Evolutionary conservation across 78 protist species (phyloP).

Genomic region (Pigoraptor vietnamica): DNA sequence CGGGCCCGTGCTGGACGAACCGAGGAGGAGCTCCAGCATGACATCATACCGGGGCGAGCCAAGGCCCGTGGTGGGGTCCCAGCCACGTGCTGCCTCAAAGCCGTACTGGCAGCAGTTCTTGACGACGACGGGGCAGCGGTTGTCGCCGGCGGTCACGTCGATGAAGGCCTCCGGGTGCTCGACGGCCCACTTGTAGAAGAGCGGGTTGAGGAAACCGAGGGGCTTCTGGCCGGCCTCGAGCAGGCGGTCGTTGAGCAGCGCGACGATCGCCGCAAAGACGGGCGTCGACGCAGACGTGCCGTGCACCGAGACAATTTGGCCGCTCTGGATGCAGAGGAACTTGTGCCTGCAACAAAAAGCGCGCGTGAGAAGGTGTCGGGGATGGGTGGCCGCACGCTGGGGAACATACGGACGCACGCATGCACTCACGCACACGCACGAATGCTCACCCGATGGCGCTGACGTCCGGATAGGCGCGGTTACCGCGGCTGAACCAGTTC

Average conservation of each 20-base stretch:
- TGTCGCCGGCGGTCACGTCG: slow-evolving; percentile 46
- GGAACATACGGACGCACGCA: not conserved
- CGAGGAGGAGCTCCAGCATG: not conserved
- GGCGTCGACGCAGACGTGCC: slow-evolving; percentile 66
- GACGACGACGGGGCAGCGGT: slow-evolving; percentile 32
- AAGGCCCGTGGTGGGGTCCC: slow-evolving; percentile 51
- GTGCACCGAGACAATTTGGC: not conserved
- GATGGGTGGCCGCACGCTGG: not conserved
- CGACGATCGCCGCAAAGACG: slow-evolving; percentile 38
- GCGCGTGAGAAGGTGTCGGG: not conserved
- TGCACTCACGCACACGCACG: not conserved
- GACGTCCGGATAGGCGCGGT: slow-evolving; percentile 43
- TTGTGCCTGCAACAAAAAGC: not conserved
- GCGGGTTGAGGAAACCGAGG: slow-evolving; percentile 75
- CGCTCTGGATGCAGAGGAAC: not conserved
- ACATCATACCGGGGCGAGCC: slow-evolving; percentile 34
- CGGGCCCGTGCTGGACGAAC: not conserved
- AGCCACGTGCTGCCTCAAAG: slow-evolving; percentile 43
- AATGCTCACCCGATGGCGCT: not conserved
- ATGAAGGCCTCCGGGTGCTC: slow-evolving; percentile 24
- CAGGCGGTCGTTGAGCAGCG: slow-evolving; percentile 40
- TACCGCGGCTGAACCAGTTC: not conserved
- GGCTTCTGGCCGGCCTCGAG: slow-evolving; percentile 22
- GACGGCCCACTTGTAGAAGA: slow-evolving; percentile 30
- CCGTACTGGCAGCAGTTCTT: slow-evolving; percentile 24